phyloP scores from a whole-genome alignment of 495 filamentous ascomycete genomes.

The Hyaloscypha variabilis region DNA sequence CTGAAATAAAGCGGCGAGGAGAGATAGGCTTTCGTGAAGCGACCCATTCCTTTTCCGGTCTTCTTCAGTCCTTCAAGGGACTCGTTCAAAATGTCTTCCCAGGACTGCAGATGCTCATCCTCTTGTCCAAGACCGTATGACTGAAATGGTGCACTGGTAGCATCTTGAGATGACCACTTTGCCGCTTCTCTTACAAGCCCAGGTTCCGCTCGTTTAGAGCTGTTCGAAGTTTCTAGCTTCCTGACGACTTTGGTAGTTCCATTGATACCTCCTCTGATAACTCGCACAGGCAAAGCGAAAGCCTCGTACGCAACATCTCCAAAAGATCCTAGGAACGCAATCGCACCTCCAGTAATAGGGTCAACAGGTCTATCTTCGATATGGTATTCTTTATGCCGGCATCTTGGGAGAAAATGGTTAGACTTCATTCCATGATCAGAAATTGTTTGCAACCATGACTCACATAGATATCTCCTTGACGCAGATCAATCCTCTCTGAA shows the following conservation, averaged over 20 bases:
- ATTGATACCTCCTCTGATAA: constrained; percentile 64
- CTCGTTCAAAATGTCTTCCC: neutral
- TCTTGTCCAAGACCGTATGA: neutral
- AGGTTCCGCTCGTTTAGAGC: neutral
- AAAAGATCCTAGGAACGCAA: constrained; percentile 60
- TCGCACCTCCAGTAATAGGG: constrained; percentile 60
- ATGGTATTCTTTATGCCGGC: constrained; percentile 51
- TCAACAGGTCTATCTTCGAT: constrained; percentile 56
- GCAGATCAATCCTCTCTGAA: constrained; percentile 43
- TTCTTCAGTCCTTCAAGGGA: constrained; percentile 22
- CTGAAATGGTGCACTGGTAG: neutral
- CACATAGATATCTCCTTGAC: neutral
- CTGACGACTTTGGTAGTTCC: constrained; percentile 30
- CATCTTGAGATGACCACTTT: no score
- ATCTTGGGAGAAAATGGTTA: neutral
- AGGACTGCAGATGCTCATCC: neutral
- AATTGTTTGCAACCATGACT: constrained; percentile 38
- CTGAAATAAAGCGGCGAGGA: constrained; percentile 78
- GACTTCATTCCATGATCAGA: constrained; percentile 55
- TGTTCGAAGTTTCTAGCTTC: neutral
- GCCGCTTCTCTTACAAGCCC: no score
- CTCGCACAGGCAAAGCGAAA: constrained; percentile 23
- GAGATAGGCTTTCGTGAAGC: constrained; percentile 66
- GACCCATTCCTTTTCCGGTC: constrained; percentile 62
- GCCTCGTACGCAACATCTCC: constrained; percentile 8